Base-by-base conservation (phyloP, 176 grass and related monocot genomes). In the Oryza nivara region DNA sequence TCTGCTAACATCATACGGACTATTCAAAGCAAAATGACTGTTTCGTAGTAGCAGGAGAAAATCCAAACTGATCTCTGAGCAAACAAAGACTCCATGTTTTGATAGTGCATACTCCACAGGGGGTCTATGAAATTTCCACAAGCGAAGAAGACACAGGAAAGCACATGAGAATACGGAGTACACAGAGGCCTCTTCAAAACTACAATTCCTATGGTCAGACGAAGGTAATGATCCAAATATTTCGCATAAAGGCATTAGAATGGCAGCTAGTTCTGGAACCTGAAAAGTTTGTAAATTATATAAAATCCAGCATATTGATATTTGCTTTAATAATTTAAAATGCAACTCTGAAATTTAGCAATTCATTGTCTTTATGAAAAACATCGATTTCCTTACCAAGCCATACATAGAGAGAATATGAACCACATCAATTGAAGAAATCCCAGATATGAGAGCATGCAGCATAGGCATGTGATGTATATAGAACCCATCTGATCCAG, bases 331-430 rank as follows among this genome's bases (percentile, higher is more conserved):
- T 30, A 67, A 30, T 34, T 43, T 34, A 16, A 79, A 79, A 67
- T 46, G 13, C 19, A 79, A 48, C 67, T 79, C 43, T 19, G 13
- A 65, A 78, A 66, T 45, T 23, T 8, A 66, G 43, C 12, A 6
- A 15, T 56, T 16, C 12, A 78, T 65, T 5, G 63, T 19, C 75
- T 22, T 13, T 61, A 19, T 26, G 7, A 64, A 63, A 64, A 80
- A n/a, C 30, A 47, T 25, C 49, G 34, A 56, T 82, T 72, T 69
- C 49, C 87, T 93, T 89, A 92, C 94, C 92, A 92, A 70, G 41
- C 94, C 94, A 80, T 87, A 94, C 72, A 97, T 79, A 74, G 90
- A 97, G 79, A 97, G 91, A 66, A 97, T 93, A 89, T 97, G 94
- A 91, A 92, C 87, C 70, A 60, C 86, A 65, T 97, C 89, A 77